Evolutionary conservation across 2,329 filamentous ascomycete species (phyloP), one percentile per base, ranked within the genome.

Genomic region (Aureobasidium sp.): DNA sequence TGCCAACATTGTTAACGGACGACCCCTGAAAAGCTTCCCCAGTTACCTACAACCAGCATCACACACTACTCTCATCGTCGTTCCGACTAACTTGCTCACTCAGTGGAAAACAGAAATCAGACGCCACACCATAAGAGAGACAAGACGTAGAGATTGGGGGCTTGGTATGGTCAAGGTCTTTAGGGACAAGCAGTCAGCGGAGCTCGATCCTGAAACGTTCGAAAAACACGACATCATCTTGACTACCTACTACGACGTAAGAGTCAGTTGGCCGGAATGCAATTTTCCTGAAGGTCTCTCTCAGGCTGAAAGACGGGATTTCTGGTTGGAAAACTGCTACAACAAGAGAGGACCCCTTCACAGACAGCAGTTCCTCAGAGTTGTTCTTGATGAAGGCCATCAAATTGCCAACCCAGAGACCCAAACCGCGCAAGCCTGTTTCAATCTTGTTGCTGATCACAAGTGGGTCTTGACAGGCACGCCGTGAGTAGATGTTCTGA

Each of bases 371-470:
- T 84, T 78, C 73, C 77, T 81, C 44, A 72, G 84, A 1, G 64
- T 86, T 3, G 76, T 86, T 1, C 71, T 86, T 0, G 84, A 86
- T 49, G 84, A 86, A 66, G 82, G 79, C 0, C 83, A 85, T 55
- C 67, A 66, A 0, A 83, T 86, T 64, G 85, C 84, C 64, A 85
- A 83, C 34, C 70, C 76, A 6, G 62, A 62, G 0, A 66, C 69
- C 1, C 69, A 71, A 4, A 81, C 77, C 0, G 78, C 75, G 0
- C 68, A 79, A 39, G 79, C 79, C 3, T 81, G 78, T 63, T 74
- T 76, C 2, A 74, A 70, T 0, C 64, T 80, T 2, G 71, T 71
- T 53, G 73, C 74, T 0, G 55, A 69, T 0, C 72, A 77, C 63
- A 70, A 71, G 27, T 80, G 78, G 77, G 74, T 75, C 1, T 65